Evolutionary conservation across 495 filamentous ascomycete species (phyloP), one percentile per base, ranked within the genome.

Genomic region (Terfezia claveryi): DNA sequence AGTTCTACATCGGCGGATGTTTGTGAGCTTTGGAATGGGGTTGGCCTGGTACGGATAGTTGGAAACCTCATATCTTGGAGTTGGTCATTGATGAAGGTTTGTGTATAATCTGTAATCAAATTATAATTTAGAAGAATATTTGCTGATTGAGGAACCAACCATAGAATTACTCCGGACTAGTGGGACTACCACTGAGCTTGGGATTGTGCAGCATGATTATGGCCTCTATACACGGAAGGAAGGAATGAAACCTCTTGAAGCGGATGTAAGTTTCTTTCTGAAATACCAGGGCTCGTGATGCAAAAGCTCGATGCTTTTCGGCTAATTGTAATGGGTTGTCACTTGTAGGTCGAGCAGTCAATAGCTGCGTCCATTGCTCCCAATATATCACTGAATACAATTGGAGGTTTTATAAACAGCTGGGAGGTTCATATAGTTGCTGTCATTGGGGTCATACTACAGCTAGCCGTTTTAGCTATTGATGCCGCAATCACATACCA

Each of bases 21-120:
- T 0, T 65, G 68, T 51, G 67, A 70, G 49, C 55, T 70, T 17
- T 71, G 63, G 66, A 71, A 68, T 49, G 67, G 68, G 2, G 44
- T 61, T 17, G 59, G 59, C 0, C 58, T 71, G 8, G 62, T 68
- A 0, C 54, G 64, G 10, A 59, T 65, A 58, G 12, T 62, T 2
- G 67, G n/a, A 37, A 14, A 38, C 23, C 52, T 2, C 12, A 20
- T 16, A 54, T 54, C n/a, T n/a, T 54, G 10, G 52, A 54, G 38
- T 27, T 54, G 17, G 14, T 27, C 2, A 16, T 27, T 38, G 52
- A 16, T 17, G 36, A 38, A 2, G 50, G 27, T 12, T 4, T 23
- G 20, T 46, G 2, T 46, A 4, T n/a, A n/a, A n/a, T n/a, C n/a
- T n/a, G n/a, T n/a, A n/a, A n/a, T n/a, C n/a, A n/a, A n/a, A n/a